Conservation (phyloP, 441 rosid species). For the Brassica hybrid region DNA sequence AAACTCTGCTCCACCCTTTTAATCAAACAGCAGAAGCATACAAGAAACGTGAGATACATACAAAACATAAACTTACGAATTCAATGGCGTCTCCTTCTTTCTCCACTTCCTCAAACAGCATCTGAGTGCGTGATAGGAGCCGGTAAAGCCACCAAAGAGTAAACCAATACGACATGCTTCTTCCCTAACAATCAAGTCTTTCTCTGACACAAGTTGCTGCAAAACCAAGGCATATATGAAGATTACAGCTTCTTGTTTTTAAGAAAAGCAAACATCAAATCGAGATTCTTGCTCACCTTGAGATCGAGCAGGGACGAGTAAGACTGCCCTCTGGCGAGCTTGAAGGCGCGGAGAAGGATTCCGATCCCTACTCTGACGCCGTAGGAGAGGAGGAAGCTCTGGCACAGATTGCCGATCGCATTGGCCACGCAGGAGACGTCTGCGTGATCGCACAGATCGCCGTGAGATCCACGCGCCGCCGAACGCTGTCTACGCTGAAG, state of each 20-base stretch:
- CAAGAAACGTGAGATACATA: no score
- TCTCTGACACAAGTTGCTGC: slow-evolving; percentile 99
- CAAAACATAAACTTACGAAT: slow-evolving; percentile 63
- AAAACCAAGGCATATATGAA: neutral
- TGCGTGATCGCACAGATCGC: slow-evolving; percentile 78
- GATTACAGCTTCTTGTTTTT: no score
- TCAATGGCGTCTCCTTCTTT: slow-evolving; percentile 83
- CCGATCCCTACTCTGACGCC: slow-evolving; percentile 98
- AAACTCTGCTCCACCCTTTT: slow-evolving; percentile 96
- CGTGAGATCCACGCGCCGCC: slow-evolving; percentile 54
- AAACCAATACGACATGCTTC: slow-evolving; percentile 98
- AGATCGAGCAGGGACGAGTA: slow-evolving; percentile 95
- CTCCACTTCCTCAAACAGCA: slow-evolving; percentile 87
- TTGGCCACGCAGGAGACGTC: slow-evolving; percentile 93
- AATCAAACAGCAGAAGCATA: slow-evolving; percentile 44
- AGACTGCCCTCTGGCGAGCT: slow-evolving; percentile 88
- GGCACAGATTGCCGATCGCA: slow-evolving; percentile 97
- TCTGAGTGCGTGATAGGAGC: slow-evolving; percentile 92
- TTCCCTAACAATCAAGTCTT: slow-evolving; percentile 96
- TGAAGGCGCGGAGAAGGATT: slow-evolving; percentile 94
- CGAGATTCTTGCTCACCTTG: slow-evolving; percentile 57
- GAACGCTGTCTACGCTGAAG: slow-evolving; percentile 78
- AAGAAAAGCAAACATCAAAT: neutral
- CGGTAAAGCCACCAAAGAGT: slow-evolving; percentile 97
- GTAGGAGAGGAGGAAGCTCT: slow-evolving; percentile 95